Base-by-base conservation (phyloP, 495 filamentous ascomycete genomes). In the Endocarpon pusillum region DNA sequence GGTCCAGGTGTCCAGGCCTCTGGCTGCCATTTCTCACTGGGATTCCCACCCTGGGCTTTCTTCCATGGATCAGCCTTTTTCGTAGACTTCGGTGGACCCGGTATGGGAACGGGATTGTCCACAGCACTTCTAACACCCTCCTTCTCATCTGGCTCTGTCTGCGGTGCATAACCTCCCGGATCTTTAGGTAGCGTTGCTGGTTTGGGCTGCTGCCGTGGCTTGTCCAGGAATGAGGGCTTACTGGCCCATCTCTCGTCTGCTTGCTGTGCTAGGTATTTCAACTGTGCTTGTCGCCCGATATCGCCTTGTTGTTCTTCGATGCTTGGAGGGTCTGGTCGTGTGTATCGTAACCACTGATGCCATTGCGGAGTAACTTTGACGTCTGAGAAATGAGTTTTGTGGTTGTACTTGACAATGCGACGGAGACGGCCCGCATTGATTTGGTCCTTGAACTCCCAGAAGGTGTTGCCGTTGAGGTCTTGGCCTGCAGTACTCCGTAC, bases 331-430 rank as follows among this genome's bases (percentile, higher is more conserved):
- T 69, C 49, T 4, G 46, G 12, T 3, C 89, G 78, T 6, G 81
- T 79, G 43, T 91, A 69, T 23, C 91, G 82, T 9, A 97, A 75
- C 89, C 89, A 97, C 52, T 94, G 87, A 52, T 87, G 81, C 89
- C 89, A 97, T 59, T 78, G 73, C 1, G 67, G 69, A 30, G 59
- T 50, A 24, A 77, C 66, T 39, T 75, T 49, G 20, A 91, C 69
- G 33, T 87, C 76, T 45, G 61, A 64, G 51, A 68, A 69, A 43
- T 81, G 77, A 1, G 68, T 70, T 32, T 61, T 59, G 0, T 61
- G 58, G 12, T 59, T 53, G 21, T 60, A 81, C 38, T 73, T 59
- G n/a, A 91, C 78, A 20, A 94, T 91, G 23, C 67, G 58, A 14
- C 73, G 54, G 24, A 55, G 52, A 14, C 65, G 62, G 12, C 54